Evolutionary conservation across 352 stramenopile species (phyloP).

Genomic region (Aphanomyces stellatus): DNA sequence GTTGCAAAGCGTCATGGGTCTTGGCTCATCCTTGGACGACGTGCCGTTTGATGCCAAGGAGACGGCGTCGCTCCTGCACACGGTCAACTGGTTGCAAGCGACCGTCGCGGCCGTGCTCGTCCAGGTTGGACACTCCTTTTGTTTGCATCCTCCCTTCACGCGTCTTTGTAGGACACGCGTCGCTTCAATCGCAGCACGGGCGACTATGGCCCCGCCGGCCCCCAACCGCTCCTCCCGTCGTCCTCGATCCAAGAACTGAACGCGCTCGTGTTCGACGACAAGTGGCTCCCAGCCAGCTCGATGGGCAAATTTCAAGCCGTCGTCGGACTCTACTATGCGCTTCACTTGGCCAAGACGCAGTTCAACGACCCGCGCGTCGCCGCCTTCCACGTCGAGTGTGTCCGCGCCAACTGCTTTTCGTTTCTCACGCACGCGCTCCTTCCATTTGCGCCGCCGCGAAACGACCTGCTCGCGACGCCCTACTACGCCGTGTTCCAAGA

Average conservation of each 20-base stretch:
- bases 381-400: neutral
- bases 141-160: neutral
- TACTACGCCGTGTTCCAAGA: slow-evolving; percentile 5
- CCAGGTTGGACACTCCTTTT: slow-evolving; percentile 11
- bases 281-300: neutral
- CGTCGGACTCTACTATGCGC: neutral
- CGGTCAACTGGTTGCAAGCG: slow-evolving; percentile 56
- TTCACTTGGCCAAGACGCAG: neutral
- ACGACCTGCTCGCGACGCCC: neutral
- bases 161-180: slow-evolving; percentile 22
- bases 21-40: neutral
- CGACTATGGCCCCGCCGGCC: neutral
- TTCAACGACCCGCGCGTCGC: neutral
- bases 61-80: slow-evolving; percentile 64
- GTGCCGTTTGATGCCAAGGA: slow-evolving; percentile 40
- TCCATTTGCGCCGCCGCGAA: neutral
- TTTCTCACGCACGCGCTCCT: neutral
- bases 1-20: slow-evolving; percentile 3
- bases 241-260: neutral
- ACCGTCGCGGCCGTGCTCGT: slow-evolving; percentile 52
- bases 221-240: neutral
- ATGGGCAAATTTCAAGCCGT: slow-evolving; percentile 10
- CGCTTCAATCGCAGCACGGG: slow-evolving; percentile 28
- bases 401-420: neutral
- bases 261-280: neutral